Conservation (phyloP, 345 rosid species). For the Turritis glabra region DNA sequence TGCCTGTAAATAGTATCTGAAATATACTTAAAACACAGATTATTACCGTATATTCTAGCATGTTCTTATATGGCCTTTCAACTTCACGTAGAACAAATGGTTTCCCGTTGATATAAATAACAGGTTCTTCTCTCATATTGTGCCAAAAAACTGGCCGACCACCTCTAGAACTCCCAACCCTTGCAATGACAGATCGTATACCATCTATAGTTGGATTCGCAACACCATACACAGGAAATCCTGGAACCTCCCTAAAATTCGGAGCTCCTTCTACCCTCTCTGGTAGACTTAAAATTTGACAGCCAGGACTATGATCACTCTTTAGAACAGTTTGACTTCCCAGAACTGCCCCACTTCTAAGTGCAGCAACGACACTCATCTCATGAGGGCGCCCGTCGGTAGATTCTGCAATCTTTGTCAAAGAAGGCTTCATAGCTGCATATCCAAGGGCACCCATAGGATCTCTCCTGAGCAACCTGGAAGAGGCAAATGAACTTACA, state of each 20-base stretch:
- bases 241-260: slow-evolving; percentile 94
- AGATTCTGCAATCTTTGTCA: slow-evolving; percentile 72
- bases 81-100: slow-evolving; percentile 99
- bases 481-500: slow-evolving; percentile 22
- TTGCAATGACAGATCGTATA: slow-evolving; percentile 74
- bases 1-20: slow-evolving; percentile 7
- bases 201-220: slow-evolving; percentile 99
- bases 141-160: slow-evolving; percentile 92
- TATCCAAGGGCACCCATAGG: slow-evolving; percentile 99
- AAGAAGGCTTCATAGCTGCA: slow-evolving; percentile 67
- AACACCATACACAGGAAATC: slow-evolving; percentile 97
- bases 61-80: slow-evolving; percentile 94
- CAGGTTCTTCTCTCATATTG: slow-evolving; percentile 99
- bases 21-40: neutral
- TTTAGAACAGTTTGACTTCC: slow-evolving; percentile 97
- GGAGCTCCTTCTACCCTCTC: slow-evolving; percentile 99
- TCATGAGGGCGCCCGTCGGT: slow-evolving; percentile 87
- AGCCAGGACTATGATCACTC: slow-evolving; percentile 98
- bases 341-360: slow-evolving; percentile 90
- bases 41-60: slow-evolving; percentile 92
- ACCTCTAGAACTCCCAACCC: slow-evolving; percentile 82
- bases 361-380: slow-evolving; percentile 86
- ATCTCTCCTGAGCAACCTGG: slow-evolving; percentile 92
- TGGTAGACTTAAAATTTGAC: slow-evolving; percentile 72
- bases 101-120: slow-evolving; percentile 90